Evolutionary conservation across 2,329 filamentous ascomycete species (phyloP), one percentile per base, ranked within the genome.

Genomic region (Colletotrichum sp.): DNA sequence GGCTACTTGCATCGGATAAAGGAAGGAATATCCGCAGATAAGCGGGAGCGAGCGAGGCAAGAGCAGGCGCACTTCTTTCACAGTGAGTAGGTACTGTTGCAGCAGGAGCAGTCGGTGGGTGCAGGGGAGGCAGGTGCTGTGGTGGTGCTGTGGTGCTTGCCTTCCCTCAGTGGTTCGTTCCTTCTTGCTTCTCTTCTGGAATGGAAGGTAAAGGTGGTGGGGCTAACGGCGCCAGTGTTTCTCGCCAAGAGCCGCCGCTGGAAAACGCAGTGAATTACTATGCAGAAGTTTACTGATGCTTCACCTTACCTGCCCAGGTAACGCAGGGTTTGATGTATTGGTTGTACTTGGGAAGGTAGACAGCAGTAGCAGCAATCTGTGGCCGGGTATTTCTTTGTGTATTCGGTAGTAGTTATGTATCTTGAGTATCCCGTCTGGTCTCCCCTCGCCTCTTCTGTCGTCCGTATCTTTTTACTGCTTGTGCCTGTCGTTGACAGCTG

Each of bases 141-240:
- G 44, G 44, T 48, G 18, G 44, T 48, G 18, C 44, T 44, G 39
- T 44, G 18, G 39, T 48, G 18, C 44, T 1, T 52, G 44, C 44
- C n/a, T 52, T 60, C 10, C 32, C 24, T 44, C 63, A n/a, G 10
- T 57, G 70, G 63, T 74, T 74, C 74, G 63, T 74, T 74, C 74
- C 71, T 68, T 75, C 26, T 69, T 65, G 55, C 57, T 75, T 74
- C 74, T 76, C 44, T 75, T 76, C 74, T 76, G 70, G 74, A 76
- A 76, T 39, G 34, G 65, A 68, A 68, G 59, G 16, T 12, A 52
- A 28, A 44, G 30, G 34, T 52, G 65, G 71, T 59, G 68, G 57
- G 44, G 44, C 30, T 12, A 28, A 28, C 3, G 24, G 28, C 55
- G 57, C 63, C 59, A 72, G 69, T 55, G 74, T n/a, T 44, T n/a